These are phyloP conservation scores for Stylosanthes scabra DNA, from an alignment of 331 rosid species.

Conservation along the genomic window DNA sequence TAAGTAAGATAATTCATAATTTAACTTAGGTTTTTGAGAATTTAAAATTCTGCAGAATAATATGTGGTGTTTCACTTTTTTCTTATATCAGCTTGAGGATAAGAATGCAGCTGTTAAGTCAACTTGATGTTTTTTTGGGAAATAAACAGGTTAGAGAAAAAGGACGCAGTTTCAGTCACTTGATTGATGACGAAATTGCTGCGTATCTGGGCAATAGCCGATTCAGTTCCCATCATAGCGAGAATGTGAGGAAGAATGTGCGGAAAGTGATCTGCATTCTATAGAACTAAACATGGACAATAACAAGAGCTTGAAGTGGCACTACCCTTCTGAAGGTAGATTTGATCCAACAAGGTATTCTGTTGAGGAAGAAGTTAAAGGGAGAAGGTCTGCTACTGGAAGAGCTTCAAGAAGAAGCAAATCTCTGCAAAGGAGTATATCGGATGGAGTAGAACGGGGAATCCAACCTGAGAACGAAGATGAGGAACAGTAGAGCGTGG, in stretches of 20 bases:
- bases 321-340: constrained; percentile 57
- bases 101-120: constrained; percentile 76
- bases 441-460: constrained; percentile 89
- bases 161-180: constrained; percentile 59
- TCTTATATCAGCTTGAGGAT: constrained; percentile 75
- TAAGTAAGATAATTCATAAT: too few relatives aligned
- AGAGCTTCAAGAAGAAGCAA: constrained; percentile 77
- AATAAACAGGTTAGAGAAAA: constrained; percentile 69
- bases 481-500: constrained; percentile 63
- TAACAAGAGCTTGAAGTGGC: constrained; percentile 77
- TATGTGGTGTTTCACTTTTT: too few relatives aligned
- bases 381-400: constrained; percentile 74
- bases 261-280: constrained; percentile 94
- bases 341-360: constrained; percentile 67
- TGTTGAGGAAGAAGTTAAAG: constrained; percentile 60
- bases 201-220: constrained; percentile 65
- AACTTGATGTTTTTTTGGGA: constrained; percentile 86
- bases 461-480: constrained; percentile 62
- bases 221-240: constrained; percentile 53
- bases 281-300: constrained; percentile 93
- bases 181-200: constrained; percentile 66
- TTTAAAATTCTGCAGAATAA: too few relatives aligned
- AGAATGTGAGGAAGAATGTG: constrained; percentile 79
- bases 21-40: too few relatives aligned
- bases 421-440: constrained; percentile 87